Conservation (phyloP, 2,329 filamentous ascomycete genomes). For the Pseudofabraea citricarpa region DNA sequence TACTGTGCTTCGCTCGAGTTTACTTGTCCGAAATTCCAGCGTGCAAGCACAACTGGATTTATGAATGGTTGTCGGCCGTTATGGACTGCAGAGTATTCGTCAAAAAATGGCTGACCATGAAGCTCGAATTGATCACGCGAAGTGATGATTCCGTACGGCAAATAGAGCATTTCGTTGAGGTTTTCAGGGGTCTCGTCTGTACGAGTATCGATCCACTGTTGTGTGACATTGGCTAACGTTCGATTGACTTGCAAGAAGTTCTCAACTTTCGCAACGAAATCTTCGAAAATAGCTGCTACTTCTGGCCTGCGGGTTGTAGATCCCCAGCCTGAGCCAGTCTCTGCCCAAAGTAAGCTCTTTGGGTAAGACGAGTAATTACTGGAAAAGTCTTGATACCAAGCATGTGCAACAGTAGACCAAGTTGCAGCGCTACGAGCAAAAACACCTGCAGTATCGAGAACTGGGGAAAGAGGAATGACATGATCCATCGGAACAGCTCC, state of each 20-base stretch:
- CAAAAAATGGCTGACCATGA: background rate
- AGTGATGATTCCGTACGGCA: background rate
- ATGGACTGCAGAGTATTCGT: background rate
- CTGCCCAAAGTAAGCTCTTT: background rate
- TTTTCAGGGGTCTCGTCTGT: background rate
- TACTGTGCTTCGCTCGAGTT: background rate
- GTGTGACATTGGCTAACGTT: background rate
- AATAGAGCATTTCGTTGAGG: background rate
- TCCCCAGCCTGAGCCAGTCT: background rate
- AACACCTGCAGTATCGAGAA: constrained; percentile 40
- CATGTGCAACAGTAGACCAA: background rate
- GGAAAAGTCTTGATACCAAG: background rate
- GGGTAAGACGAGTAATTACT: background rate
- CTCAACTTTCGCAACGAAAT: background rate
- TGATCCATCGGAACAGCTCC: constrained; percentile 34
- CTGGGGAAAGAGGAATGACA: constrained; percentile 36
- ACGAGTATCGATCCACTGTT: background rate
- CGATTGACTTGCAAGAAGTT: background rate
- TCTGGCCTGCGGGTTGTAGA: background rate
- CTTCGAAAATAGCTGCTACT: background rate
- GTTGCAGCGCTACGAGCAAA: constrained; percentile 24
- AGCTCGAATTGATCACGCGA: background rate
- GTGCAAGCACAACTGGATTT: background rate
- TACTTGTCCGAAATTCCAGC: background rate
- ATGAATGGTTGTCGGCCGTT: background rate